Evolutionary conservation across 2,329 filamentous ascomycete species (phyloP), one percentile per base, ranked within the genome.

Genomic region (Aureobasidium sp.): DNA sequence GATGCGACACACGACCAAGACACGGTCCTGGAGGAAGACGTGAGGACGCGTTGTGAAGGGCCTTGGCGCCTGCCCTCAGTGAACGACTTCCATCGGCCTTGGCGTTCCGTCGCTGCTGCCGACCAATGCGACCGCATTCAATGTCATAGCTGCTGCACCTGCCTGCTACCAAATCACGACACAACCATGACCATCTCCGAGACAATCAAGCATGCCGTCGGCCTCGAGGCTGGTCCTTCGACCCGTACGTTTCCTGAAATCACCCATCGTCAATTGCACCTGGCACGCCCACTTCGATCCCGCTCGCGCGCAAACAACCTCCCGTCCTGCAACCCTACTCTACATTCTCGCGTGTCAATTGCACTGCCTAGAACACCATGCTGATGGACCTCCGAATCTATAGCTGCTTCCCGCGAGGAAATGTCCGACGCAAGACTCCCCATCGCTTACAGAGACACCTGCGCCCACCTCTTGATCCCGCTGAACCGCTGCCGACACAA

Each of bases 401-500:
- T 72, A 90, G 87, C 83, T 76, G 90, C 90, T 68, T 90, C 90
- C 67, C 86, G 91, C 77, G 87, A 95, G 81, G 89, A 94, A 77
- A 97, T 97, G 93, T 87, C 90, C 73, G 90, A 91, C 71, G 92
- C 92, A 68, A 87, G 85, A 72, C 83, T 97, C 57, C 93, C 94
- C 13, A 78, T 97, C 60, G 83, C 89, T 70, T 99, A 99, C 83
- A 86, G 94, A 74, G 94, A 99, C 78, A 92, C 87, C 78, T 99
- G 94, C 80, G 94, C 92, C 65, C 86, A 94, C 77, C 88, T 99
- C 50, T 81, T 97, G 65, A 97, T 97, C 66, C 94, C 94, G 16
- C 83, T 99, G 69, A 99, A 99, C 81, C 88, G 89, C 72, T 99
- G 94, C 83, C 91, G 94, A 65, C 84, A 85, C 77, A 88, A 95